phyloP scores from a whole-genome alignment of 73 alveolate genomes.

The Urostyla sp. region DNA sequence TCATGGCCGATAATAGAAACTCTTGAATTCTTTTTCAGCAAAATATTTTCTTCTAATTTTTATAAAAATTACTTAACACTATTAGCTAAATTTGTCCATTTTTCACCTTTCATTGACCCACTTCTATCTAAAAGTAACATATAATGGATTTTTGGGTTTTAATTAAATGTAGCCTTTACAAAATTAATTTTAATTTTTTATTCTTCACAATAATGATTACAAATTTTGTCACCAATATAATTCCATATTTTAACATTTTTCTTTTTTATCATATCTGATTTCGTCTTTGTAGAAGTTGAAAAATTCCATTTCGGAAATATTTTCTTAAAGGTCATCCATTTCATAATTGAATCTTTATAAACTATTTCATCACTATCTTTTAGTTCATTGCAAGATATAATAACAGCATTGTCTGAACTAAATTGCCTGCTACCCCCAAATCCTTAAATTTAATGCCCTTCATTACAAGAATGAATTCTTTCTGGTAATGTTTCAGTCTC shows the following conservation, averaged over 20 bases:
- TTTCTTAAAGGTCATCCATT: conserved; percentile 7
- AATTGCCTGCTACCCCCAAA: conserved; percentile 11
- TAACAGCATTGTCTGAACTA: background rate
- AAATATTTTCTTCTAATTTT: too few relatives aligned
- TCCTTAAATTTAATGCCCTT: conserved; percentile 20
- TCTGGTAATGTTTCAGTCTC: background rate
- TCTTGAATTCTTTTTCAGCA: background rate
- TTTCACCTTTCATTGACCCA: conserved; percentile 8
- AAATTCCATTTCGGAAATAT: background rate
- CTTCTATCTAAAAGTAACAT: conserved; percentile 17
- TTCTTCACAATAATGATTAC: background rate
- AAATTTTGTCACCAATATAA: background rate
- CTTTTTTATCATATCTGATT: background rate
- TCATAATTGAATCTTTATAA: conserved; percentile 3
- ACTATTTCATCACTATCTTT: conserved; percentile 14
- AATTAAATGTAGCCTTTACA: background rate
- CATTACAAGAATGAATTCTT: conserved; percentile 7
- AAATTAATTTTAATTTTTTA: background rate
- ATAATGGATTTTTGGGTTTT: background rate
- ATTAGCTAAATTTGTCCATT: background rate
- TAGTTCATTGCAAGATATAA: conserved; percentile 21
- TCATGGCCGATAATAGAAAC: background rate
- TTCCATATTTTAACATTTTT: conserved; percentile 21
- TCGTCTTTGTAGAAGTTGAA: background rate
- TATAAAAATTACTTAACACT: background rate